Evolutionary conservation across 2,329 filamentous ascomycete genomes (phyloP), one percentile per base, ranked within the genome.

Genomic region (Celoporthe dispersa): DNA sequence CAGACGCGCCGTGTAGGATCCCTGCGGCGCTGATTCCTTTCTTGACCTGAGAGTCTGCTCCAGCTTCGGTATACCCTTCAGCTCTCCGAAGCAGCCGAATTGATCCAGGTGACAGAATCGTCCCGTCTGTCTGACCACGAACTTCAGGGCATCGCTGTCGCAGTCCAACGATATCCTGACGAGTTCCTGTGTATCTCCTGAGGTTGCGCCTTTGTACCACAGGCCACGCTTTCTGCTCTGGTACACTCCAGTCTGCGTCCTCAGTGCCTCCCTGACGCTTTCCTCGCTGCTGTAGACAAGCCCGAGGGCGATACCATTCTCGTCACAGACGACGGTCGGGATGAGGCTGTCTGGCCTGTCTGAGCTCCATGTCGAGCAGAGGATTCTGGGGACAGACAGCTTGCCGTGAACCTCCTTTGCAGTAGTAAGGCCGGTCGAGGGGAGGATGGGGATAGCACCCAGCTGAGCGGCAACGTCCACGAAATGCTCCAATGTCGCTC

Each of bases 201-300:
- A 98, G 11, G 92, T 96, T 66, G 94, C 93, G 7, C 96, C 96
- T 84, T 99, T 99, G 81, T 97, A 92, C 96, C 96, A 99, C 37
- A 99, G 82, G 0, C 96, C 96, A 60, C 96, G 89, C 84, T 98
- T 98, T 66, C 96, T 88, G 83, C 95, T 98, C 81, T 98, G 94
- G 80, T 99, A 99, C 51, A 98, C 95, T 41, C 96, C 94, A 0
- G 84, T 85, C 75, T 86, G 84, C 7, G 94, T 97, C 76, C 88
- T 89, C 71, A 99, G 79, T 51, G 95, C 95, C 82, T 97, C 95
- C 11, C 90, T 85, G 44, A 99, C 90, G 78, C 95, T 98, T 80
- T 97, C 93, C 73, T 92, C 89, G 77, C 93, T 98, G 81, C 94
- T 97, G 85, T 98, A 99, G 25, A 98, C 96, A 73, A 99, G 83